These are phyloP conservation scores for Eugenia klotzschiana DNA, from an alignment of 441 rosid species.

Conservation along the genomic window DNA sequence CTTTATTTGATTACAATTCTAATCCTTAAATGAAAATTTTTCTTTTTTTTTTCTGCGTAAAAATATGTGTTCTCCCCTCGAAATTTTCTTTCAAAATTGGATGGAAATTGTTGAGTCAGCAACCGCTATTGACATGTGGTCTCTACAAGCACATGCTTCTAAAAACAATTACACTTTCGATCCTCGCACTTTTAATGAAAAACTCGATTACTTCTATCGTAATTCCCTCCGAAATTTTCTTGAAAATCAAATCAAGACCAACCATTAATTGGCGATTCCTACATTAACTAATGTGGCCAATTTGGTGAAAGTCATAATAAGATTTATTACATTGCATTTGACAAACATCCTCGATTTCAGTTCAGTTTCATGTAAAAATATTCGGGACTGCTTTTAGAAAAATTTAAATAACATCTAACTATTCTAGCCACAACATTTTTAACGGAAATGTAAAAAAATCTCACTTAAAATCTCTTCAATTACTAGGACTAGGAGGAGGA, in stretches of 20 bases:
- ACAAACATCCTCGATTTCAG: background rate
- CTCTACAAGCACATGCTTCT: rapidly evolving
- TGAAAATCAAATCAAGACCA: background rate
- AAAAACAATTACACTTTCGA: background rate
- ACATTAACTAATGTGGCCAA: background rate
- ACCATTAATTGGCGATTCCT: background rate
- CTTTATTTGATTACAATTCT: background rate
- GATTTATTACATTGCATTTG: background rate
- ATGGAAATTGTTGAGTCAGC: rapidly evolving
- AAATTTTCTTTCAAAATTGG: background rate
- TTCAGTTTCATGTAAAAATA: background rate
- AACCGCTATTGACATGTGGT: background rate
- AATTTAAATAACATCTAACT: background rate
- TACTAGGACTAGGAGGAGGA: no score
- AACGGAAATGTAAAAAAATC: background rate
- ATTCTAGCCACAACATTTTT: no score
- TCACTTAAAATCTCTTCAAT: background rate
- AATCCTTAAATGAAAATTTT: background rate
- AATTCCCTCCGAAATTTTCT: background rate
- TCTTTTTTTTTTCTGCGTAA: background rate
- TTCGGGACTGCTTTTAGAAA: background rate
- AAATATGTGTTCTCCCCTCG: background rate
- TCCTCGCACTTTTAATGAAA: background rate
- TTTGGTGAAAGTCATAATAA: background rate
- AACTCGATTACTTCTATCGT: background rate